Base-by-base conservation (phyloP, 441 rosid genomes). In the Flueggea neowawraea region DNA sequence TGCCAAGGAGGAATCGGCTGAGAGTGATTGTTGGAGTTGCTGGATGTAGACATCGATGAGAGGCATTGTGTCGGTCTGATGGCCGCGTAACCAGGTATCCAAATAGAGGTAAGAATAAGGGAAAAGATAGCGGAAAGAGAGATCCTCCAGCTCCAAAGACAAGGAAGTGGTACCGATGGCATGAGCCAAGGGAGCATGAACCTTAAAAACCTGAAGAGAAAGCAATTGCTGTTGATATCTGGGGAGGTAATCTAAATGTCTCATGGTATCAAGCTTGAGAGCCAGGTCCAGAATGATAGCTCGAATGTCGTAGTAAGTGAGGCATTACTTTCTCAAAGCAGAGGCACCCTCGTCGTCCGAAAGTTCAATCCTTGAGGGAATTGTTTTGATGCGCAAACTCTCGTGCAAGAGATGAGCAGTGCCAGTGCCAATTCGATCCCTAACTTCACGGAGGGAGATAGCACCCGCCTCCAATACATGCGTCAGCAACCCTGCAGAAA, bases 91-190 rank as follows among this genome's bases (percentile, higher is more conserved):
- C 99, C 99, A 95, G 11, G 95, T 72, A 56, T 95, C 97, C 4
- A 95, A 66, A 52, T 85, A 91, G 13, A 91, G 77, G 66, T 95
- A 95, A 0, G 98, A 91, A 69, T 73, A 73, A 0, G 98, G 99
- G 77, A 95, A 95, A 63, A 95, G 84, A 71, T 77, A 88, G 16
- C 67, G 90, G 61, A 95, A 91, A 0, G 96, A 82, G 60, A 95
- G 89, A 76, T 95, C 98, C 78, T 95, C 98, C 11, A 95, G 90
- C 84, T 95, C 95, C 64, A 89, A 72, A 0, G 99, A 95, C 12
- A 91, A 44, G 54, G 66, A 73, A 55, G 79, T 81, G 22, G 95
- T 80, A 31, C 95, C 93, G 3, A 91, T 79, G 0, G 95, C 97
- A 64, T 95, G 91, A 66, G 99, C 97, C 58, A 95, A 71, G 11